phyloP scores from a whole-genome alignment of 768 basidiomycete species.

The Rhodosporidiobolus sp. region DNA sequence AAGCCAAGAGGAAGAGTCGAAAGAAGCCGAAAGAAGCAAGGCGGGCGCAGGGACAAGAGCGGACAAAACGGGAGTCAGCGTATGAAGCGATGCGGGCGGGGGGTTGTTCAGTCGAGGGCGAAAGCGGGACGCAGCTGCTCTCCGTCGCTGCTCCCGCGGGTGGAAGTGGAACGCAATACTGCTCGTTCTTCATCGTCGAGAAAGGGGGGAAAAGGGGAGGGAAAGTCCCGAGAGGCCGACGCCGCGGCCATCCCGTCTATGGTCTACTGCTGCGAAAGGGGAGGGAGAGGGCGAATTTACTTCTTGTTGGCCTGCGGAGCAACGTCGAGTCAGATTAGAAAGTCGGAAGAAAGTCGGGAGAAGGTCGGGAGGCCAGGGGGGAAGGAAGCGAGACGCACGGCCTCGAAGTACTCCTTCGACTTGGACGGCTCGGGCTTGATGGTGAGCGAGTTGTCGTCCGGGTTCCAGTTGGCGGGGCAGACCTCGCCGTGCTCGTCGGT shows the following conservation, averaged over 20 bases:
- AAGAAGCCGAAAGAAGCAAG: no score
- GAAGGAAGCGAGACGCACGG: conserved; percentile 48
- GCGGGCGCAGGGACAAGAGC: no score
- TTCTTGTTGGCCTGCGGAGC: not conserved
- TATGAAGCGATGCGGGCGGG: no score
- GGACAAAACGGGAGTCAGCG: not conserved
- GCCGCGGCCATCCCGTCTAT: not conserved
- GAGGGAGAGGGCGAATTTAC: conserved; percentile 10
- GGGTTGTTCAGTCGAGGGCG: not conserved
- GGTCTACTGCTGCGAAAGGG: not conserved
- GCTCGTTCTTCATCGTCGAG: not conserved
- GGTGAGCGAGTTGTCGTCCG: conserved; percentile 2
- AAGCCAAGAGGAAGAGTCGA: no score
- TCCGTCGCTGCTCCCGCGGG: no score
- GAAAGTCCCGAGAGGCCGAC: not conserved
- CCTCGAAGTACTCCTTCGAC: conserved; percentile 53
- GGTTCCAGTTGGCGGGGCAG: conserved; percentile 71
- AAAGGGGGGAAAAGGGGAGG: no score
- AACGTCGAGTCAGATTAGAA: no score
- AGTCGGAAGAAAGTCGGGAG: no score
- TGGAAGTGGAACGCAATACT: not conserved
- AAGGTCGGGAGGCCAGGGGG: no score
- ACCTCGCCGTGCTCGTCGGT: conserved; percentile 81
- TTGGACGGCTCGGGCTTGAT: conserved; percentile 17
- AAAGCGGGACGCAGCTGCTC: not conserved